Conservation (phyloP, 23 red algal species). For the Cyanidiococcus yangmingshanensis region DNA sequence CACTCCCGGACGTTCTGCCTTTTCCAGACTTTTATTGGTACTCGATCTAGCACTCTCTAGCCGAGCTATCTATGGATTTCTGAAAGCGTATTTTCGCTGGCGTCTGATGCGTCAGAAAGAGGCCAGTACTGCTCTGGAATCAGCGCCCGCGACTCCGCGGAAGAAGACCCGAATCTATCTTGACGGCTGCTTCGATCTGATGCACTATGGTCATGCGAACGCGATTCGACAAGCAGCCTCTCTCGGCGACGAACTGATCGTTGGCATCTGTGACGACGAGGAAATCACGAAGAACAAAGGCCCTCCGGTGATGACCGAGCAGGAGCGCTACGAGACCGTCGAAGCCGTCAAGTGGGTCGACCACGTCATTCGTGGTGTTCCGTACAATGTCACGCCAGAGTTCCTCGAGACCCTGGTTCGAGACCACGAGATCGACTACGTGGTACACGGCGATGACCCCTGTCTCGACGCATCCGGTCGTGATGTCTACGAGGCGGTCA, state of each 20-base stretch:
- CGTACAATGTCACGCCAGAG: slow-evolving; percentile 74
- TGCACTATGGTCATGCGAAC: slow-evolving; percentile 99
- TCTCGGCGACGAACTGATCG: slow-evolving; percentile 86
- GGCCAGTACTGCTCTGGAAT: not conserved
- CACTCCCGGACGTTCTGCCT: not conserved
- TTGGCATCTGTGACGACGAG: slow-evolving; percentile 63
- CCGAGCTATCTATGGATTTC: slow-evolving; percentile 27
- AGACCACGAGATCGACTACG: slow-evolving; percentile 77
- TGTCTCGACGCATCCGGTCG: slow-evolving; percentile 68
- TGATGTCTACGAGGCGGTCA: slow-evolving; percentile 87
- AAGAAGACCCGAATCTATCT: slow-evolving; percentile 75
- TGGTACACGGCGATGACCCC: slow-evolving; percentile 96
- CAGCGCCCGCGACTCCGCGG: slow-evolving; percentile 20
- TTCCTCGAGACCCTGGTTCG: slow-evolving; percentile 68
- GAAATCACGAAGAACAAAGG: slow-evolving; percentile 87
- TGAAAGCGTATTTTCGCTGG: slow-evolving; percentile 34
- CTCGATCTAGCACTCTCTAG: slow-evolving; percentile 21
- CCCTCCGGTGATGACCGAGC: slow-evolving; percentile 89
- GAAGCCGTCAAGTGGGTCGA: slow-evolving; percentile 97
- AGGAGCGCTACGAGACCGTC: slow-evolving; percentile 67
- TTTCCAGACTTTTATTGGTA: slow-evolving; percentile 7
- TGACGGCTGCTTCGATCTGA: slow-evolving; percentile 97
- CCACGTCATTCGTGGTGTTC: slow-evolving; percentile 68
- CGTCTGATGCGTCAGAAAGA: slow-evolving; percentile 3
- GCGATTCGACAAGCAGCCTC: slow-evolving; percentile 77